phyloP scores from a whole-genome alignment of 495 filamentous ascomycete species.

The Bombardia bombarda region DNA sequence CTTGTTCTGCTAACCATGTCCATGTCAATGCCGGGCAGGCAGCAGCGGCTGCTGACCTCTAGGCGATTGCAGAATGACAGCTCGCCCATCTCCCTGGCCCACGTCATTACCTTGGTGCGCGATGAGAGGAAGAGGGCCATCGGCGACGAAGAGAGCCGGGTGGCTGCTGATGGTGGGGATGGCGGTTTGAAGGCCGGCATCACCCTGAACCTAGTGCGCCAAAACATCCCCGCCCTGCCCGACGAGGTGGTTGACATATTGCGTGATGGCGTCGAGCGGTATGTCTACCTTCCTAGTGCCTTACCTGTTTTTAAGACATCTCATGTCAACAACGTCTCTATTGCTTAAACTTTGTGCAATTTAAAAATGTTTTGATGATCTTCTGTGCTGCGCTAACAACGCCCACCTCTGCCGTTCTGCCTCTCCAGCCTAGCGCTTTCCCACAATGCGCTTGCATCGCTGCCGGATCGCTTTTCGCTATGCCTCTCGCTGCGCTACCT shows the following conservation, averaged over 20 bases:
- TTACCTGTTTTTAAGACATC: background rate
- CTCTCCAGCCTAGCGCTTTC: slow-evolving; percentile 58
- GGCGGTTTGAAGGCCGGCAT: slow-evolving; percentile 54
- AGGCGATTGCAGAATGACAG: too few relatives aligned
- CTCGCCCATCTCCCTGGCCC: slow-evolving; percentile 24
- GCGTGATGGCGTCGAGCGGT: slow-evolving; percentile 75
- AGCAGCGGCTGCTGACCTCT: too few relatives aligned
- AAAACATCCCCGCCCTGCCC: slow-evolving; percentile 61
- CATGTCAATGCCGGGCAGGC: too few relatives aligned
- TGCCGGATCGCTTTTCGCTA: slow-evolving; percentile 63
- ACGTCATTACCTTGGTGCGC: slow-evolving; percentile 38
- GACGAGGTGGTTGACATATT: slow-evolving; percentile 73
- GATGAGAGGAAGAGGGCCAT: slow-evolving; percentile 50
- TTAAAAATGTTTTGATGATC: too few relatives aligned
- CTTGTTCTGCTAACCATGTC: too few relatives aligned
- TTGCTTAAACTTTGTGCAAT: too few relatives aligned
- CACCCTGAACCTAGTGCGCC: slow-evolving; percentile 70
- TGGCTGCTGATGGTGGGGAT: slow-evolving; percentile 45
- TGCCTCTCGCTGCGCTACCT: slow-evolving; percentile 72
- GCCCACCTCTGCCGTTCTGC: background rate
- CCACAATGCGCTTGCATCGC: slow-evolving; percentile 63
- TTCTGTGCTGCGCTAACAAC: background rate
- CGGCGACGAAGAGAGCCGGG: slow-evolving; percentile 41
- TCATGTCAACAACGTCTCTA: background rate
- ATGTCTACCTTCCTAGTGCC: slow-evolving; percentile 12